Conservation (phyloP, 306 rosid genomes). For the Cucumis hystrix region DNA sequence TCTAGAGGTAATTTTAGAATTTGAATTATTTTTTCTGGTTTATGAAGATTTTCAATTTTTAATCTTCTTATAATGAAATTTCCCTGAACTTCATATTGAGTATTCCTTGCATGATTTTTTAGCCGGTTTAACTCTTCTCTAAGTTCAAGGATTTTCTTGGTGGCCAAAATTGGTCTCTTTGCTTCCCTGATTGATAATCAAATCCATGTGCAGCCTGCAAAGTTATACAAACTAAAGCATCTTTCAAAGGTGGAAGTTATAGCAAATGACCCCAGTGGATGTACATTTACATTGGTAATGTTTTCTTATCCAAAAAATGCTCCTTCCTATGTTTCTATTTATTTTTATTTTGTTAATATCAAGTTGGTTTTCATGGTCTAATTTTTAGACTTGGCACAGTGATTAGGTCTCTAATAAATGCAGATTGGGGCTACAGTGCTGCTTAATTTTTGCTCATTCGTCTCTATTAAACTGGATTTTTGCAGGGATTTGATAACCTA, state of each 20-base stretch:
- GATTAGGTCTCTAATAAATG: background rate
- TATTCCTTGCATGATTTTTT: background rate
- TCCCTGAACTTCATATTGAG: background rate
- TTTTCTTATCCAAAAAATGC: background rate
- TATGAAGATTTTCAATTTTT: background rate
- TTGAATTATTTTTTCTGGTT: background rate
- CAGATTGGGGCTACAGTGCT: background rate
- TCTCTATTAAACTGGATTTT: slow-evolving; percentile 10
- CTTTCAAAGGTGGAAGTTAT: slow-evolving; percentile 86
- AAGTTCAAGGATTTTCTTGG: background rate
- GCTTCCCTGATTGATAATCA: background rate
- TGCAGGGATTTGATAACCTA: slow-evolving; percentile 89
- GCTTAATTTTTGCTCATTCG: background rate
- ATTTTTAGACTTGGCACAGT: background rate
- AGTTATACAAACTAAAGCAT: slow-evolving; percentile 89
- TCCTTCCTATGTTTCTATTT: background rate
- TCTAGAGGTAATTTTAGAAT: slow-evolving; percentile 50
- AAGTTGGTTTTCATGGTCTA: background rate
- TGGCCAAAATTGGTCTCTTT: background rate
- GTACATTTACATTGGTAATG: slow-evolving; percentile 83
- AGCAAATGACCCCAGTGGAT: slow-evolving; percentile 79
- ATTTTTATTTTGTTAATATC: background rate
- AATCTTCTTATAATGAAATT: background rate
- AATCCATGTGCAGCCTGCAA: slow-evolving; percentile 63
- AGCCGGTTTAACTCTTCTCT: background rate